phyloP scores from a whole-genome alignment of 495 filamentous ascomycete genomes.

The Cladorrhinum samala region DNA sequence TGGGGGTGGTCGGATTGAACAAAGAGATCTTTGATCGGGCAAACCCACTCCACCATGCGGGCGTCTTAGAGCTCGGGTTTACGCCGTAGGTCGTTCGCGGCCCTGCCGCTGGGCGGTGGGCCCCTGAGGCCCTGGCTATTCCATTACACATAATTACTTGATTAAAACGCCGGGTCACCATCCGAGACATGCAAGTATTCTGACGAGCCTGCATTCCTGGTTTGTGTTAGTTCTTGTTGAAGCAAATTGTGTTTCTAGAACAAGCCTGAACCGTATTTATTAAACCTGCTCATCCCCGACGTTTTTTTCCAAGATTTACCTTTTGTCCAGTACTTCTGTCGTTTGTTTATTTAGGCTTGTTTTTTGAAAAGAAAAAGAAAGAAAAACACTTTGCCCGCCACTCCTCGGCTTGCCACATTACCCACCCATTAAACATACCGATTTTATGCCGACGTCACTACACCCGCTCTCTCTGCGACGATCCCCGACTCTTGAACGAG shows the following conservation, averaged over 20 bases:
- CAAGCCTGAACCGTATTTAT: not conserved
- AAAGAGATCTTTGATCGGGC: not conserved
- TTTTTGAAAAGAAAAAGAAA: too few relatives aligned
- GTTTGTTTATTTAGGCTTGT: too few relatives aligned
- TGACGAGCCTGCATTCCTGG: conserved; percentile 1
- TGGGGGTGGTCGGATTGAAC: not conserved
- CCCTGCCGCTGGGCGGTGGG: conserved; percentile 9
- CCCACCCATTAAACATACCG: not conserved
- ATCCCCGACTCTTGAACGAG: too few relatives aligned
- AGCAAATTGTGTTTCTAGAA: not conserved
- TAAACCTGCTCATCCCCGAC: too few relatives aligned
- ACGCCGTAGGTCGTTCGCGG: too few relatives aligned
- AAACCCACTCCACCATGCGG: not conserved
- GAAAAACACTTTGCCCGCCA: too few relatives aligned
- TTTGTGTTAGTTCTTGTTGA: not conserved
- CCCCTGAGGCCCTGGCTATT: not conserved
- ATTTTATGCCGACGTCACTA: not conserved
- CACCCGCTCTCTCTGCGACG: too few relatives aligned
- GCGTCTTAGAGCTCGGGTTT: not conserved
- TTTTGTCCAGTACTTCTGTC: too few relatives aligned
- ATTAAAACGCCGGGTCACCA: conserved; percentile 27
- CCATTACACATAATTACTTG: conserved; percentile 51
- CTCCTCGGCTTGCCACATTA: too few relatives aligned
- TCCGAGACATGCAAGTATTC: conserved; percentile 18
- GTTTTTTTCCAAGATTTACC: too few relatives aligned